Evolutionary conservation across 495 filamentous ascomycete species (phyloP).

Genomic region (Penicillium ucsense): DNA sequence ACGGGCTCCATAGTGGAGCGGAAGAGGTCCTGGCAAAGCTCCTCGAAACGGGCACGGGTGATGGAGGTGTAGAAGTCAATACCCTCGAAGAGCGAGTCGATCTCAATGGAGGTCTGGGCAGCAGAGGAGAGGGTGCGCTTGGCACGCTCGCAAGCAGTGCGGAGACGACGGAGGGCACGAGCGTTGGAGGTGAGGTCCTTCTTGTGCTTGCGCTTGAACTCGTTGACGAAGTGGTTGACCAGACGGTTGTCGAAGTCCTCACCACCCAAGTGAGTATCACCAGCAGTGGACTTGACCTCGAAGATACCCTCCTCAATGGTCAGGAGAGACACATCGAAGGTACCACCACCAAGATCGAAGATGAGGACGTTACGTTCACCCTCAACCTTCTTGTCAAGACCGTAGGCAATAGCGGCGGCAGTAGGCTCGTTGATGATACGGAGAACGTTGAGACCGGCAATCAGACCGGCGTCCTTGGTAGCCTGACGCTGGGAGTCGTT

Average conservation of each 20-base stretch:
- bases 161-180: constrained; percentile 93
- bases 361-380: constrained; percentile 99
- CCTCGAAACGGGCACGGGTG: constrained; percentile 99
- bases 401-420: constrained; percentile 62
- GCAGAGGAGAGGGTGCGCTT: constrained; percentile 97
- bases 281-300: constrained; percentile 96
- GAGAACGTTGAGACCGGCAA: constrained; percentile 93
- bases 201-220: constrained; percentile 88
- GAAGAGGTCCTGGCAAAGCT: constrained; percentile 96
- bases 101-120: constrained; percentile 96
- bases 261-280: constrained; percentile 98
- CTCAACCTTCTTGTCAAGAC: constrained; percentile 91
- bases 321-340: constrained; percentile 98
- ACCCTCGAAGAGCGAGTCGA: constrained; percentile 96
- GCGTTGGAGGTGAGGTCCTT: constrained; percentile 76
- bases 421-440: constrained; percentile 99
- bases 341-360: constrained; percentile 99
- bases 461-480: constrained; percentile 97
- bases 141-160: constrained; percentile 97
- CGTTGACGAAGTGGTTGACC: constrained; percentile 88
- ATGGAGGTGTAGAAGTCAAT: constrained; percentile 98
- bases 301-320: constrained; percentile 99
- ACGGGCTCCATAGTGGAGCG: constrained; percentile 93
- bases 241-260: constrained; percentile 99
- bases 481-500: constrained; percentile 99